phyloP scores from a whole-genome alignment of 768 basidiomycete species.

The Boletus vermiculosoides region DNA sequence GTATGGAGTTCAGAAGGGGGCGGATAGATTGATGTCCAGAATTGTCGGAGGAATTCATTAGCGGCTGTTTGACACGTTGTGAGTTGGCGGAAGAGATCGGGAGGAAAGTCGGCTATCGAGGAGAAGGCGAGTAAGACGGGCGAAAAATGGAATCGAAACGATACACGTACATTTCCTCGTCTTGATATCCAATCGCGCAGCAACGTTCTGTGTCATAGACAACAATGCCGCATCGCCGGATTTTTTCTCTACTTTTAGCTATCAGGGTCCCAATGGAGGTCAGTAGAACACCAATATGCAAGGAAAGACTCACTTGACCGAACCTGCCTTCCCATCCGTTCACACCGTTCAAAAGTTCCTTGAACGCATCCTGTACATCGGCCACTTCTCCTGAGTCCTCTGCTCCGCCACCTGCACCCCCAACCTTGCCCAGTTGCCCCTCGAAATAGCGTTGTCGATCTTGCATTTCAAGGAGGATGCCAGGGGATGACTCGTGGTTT shows the following conservation, averaged over 20 bases:
- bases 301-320: conserved; percentile 44
- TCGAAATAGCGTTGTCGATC: conserved; percentile 83
- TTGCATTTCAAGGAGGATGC: conserved; percentile 84
- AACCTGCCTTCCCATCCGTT: conserved; percentile 58
- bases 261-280: background rate
- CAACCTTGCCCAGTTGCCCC: conserved; percentile 45
- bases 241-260: conserved; percentile 71
- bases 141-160: background rate
- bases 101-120: conserved; percentile 71
- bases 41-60: conserved; percentile 95
- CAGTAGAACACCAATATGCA: too few species aligned
- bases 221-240: conserved; percentile 64
- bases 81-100: conserved; percentile 77
- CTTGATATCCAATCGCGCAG: conserved; percentile 65
- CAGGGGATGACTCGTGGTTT: conserved; percentile 59
- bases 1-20: conserved; percentile 57
- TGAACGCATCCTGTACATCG: conserved; percentile 48
- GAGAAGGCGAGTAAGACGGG: background rate
- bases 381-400: conserved; percentile 30
- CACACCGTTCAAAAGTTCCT: conserved; percentile 46
- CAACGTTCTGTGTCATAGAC: conserved; percentile 79
- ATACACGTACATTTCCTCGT: conserved; percentile 56
- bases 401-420: conserved; percentile 1
- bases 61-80: conserved; percentile 88
- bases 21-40: conserved; percentile 88